Conservation (phyloP, 257 asterid species). For the Solanum piurae region DNA sequence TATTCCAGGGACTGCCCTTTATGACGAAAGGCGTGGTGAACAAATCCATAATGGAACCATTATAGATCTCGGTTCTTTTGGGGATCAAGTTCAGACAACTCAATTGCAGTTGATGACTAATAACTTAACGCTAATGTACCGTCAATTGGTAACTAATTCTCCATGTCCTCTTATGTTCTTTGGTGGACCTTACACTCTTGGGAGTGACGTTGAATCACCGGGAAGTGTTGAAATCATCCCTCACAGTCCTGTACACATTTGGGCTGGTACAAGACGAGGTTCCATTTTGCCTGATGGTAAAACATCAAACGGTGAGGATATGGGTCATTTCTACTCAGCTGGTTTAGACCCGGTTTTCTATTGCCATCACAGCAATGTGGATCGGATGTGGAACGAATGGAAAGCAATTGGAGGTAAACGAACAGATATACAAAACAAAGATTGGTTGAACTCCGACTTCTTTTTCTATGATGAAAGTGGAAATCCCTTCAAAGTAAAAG, state of each 20-base stretch:
- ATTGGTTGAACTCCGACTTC: conserved; percentile 33
- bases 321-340: conserved; percentile 2
- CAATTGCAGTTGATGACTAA: background rate
- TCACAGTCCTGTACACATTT: conserved; percentile 8
- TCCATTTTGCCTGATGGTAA: background rate
- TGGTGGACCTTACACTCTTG: background rate
- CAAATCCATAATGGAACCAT: background rate
- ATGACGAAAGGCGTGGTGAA: conserved; percentile 5
- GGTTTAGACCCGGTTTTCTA: conserved; percentile 4
- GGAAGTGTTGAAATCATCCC: conserved; percentile 13
- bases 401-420: background rate
- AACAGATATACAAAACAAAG: conserved; percentile 18
- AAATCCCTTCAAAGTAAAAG: conserved; percentile 31
- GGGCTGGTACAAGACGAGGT: background rate
- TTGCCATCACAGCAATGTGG: conserved; percentile 7
- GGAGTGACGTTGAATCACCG: background rate
- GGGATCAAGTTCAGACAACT: background rate
- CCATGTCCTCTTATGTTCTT: background rate
- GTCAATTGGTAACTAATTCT: conserved; percentile 7
- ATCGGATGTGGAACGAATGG: background rate
- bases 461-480: conserved; percentile 42
- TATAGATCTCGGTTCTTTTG: background rate
- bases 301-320: background rate
- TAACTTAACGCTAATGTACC: conserved; percentile 9
- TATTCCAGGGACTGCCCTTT: background rate